phyloP scores from a whole-genome alignment of 179 eudicot species.

The Silene vulgaris region DNA sequence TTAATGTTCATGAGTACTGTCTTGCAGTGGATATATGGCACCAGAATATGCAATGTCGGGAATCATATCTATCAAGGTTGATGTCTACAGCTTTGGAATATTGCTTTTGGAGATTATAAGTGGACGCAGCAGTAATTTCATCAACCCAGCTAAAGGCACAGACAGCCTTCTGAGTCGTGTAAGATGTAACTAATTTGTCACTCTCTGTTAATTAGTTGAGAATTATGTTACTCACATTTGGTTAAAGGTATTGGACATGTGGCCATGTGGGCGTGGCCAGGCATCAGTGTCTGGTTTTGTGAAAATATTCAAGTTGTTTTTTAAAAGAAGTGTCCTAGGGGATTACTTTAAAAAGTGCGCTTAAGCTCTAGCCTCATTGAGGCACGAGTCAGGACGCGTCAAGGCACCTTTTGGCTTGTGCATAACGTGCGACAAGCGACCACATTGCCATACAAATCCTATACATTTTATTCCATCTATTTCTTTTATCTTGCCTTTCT shows the following conservation, averaged over 20 bases:
- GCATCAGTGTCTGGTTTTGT: background rate
- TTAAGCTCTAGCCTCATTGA: background rate
- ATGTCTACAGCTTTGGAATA: conserved; percentile 18
- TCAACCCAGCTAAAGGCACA: conserved; percentile 5
- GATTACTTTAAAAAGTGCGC: background rate
- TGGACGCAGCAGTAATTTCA: conserved; percentile 16
- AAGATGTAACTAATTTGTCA: background rate
- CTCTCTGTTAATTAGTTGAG: background rate
- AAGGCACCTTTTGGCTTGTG: background rate
- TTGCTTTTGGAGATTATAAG: conserved; percentile 15
- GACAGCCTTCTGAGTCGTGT: conserved; percentile 16
- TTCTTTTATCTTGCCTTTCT: background rate
- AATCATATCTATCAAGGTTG: conserved; percentile 11
- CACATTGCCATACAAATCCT: background rate
- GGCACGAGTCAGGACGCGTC: background rate
- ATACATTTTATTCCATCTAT: background rate
- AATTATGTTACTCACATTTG: background rate
- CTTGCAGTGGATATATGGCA: conserved; percentile 21
- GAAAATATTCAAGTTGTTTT: background rate
- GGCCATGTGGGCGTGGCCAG: background rate
- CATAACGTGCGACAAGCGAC: background rate
- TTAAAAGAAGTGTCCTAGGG: background rate
- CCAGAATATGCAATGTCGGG: conserved; percentile 17
- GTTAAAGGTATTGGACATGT: background rate
- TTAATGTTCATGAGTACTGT: background rate